Percentiles rank a stretch among this genome's conserved stretches.
Evolutionary conservation across 306 rosid species (phyloP).

Genomic region (Fragaria vesca): DNA sequence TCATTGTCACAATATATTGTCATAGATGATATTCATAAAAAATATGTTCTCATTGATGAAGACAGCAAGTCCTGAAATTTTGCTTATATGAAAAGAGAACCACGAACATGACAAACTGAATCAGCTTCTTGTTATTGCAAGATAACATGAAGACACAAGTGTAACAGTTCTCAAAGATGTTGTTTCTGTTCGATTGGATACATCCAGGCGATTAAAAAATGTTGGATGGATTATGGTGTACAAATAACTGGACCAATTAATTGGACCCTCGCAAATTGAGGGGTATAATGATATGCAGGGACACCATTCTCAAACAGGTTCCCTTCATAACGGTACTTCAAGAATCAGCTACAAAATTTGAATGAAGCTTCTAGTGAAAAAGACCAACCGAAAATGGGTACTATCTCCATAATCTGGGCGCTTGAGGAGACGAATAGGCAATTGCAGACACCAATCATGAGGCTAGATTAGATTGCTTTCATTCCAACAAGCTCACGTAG

Average conservation of each 20-base stretch:
- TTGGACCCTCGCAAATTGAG: not conserved
- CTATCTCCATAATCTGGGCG: too few relatives aligned
- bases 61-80: not conserved
- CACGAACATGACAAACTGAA: not conserved
- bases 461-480: constrained; percentile 69
- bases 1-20: too few relatives aligned
- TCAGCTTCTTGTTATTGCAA: not conserved
- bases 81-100: not conserved
- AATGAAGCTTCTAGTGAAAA: not conserved
- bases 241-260: not conserved
- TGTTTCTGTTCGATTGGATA: not conserved
- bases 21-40: too few relatives aligned
- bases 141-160: not conserved
- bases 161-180: not conserved
- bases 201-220: not conserved
- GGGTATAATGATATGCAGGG: not conserved
- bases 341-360: not conserved
- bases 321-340: not conserved
- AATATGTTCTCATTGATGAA: too few relatives aligned
- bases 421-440: not conserved
- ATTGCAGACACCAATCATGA: constrained; percentile 16
- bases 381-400: not conserved
- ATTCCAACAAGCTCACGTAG: constrained; percentile 75
- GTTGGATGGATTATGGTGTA: not conserved
- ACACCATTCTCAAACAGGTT: not conserved